Base-by-base conservation (phyloP, 2,329 filamentous ascomycete genomes). In the Penicillium fuscoglaucum region DNA sequence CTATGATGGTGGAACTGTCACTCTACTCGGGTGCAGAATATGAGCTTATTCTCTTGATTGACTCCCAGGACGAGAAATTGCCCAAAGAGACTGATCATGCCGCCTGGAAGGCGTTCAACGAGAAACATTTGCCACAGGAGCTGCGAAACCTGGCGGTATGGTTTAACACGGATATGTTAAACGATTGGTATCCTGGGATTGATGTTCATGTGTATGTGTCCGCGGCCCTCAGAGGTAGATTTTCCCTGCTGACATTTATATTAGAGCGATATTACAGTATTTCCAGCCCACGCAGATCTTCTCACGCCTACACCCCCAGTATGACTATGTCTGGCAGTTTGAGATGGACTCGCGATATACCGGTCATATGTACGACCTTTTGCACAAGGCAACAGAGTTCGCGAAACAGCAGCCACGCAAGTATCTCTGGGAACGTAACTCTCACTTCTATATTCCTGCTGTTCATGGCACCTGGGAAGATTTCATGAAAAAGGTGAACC, bases 11-110 rank as follows among this genome's bases (percentile, higher is more conserved):
- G 15, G 93, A 97, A 73, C 80, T 96, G 12, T 84, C 87, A 1
- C 79, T 96, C 56, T 87, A 89, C 52, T 93, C 91, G 6, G 91
- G 91, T 26, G 91, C 89, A 35, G 89, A 93, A 66, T 96, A 96
- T 73, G 90, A 95, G 65, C 85, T 96, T 4, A 90, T 96, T 70
- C 83, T 96, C 21, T 83, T 96, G 2, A 86, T 96, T 9, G 91
- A 96, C 73, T 87, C 96, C 67, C 92, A 90, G 75, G 89, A 96
- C 68, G 84, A 85, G 55, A 83, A 80, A 60, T 79, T 92, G 61
- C 89, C 90, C 9, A 86, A 46, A 26, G 19, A 47, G 15, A 13
- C 19, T 9, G 50, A 61, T 19, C 10, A 28, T 4, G 47, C 43
- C 3, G 58, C 53, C 26, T 52, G 56, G 53, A 29, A 59, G 19